phyloP scores from a whole-genome alignment of 305 asterid species.

The Fraxinus ornus region DNA sequence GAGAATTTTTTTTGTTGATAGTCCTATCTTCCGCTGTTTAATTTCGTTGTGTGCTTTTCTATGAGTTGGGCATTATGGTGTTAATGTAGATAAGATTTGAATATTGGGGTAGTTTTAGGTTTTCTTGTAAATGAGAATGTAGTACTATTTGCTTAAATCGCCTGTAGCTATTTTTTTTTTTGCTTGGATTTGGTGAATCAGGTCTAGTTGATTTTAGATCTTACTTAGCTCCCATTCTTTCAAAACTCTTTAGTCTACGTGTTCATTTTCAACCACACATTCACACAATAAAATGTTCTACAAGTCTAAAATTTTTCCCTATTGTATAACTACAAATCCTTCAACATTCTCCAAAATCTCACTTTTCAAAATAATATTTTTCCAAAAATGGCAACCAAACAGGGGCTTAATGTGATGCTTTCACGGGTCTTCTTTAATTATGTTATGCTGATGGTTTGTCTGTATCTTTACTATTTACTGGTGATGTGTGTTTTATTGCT shows the following conservation, averaged over 20 bases:
- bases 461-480: background rate
- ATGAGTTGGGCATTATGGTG: background rate
- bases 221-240: background rate
- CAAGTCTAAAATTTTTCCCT: too few relatives aligned
- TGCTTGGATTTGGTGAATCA: background rate
- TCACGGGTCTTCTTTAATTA: background rate
- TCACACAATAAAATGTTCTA: too few relatives aligned
- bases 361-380: too few relatives aligned
- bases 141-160: background rate
- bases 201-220: background rate
- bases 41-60: background rate
- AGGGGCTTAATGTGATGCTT: background rate
- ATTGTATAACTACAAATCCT: too few relatives aligned
- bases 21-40: background rate
- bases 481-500: background rate
- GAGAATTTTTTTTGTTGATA: background rate
- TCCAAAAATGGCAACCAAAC: too few relatives aligned
- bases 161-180: background rate
- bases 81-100: background rate
- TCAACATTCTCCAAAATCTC: too few relatives aligned
- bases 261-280: too few relatives aligned
- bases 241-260: too few relatives aligned
- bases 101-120: background rate
- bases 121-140: background rate
- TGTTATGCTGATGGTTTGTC: background rate